Base-by-base conservation (phyloP, 176 grass and related monocot species). In the Metroxylon sagu region DNA sequence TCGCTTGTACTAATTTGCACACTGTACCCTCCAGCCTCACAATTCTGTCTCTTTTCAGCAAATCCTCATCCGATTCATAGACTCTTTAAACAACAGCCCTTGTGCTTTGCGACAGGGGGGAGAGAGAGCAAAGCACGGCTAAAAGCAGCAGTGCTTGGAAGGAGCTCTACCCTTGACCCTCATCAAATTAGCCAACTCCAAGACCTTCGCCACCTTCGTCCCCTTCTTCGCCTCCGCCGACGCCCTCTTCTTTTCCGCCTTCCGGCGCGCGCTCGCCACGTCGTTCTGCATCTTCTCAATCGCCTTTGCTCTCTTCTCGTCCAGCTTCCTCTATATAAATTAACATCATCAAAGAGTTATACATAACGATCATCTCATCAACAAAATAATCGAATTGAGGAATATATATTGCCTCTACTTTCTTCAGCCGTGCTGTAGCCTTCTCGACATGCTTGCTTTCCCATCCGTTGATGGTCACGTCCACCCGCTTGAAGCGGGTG, bases 251-350 rank as follows among this genome's bases (percentile, higher is more conserved):
- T 89, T 80, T 48, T 80, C 81, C 2, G 86, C 86, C 63, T 81
- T 89, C 16, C 70, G 77, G 49, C 52, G 77, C 35, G 81, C 77
- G 23, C 39, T 67, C 49, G 77, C 85, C 27, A 72, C 27, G 30
- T 79, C 82, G 50, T 89, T 89, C 52, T 78, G 77, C 23, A 82
- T 75, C 77, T 89, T 89, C 73, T 89, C 81, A 19, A 76, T 71
- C 65, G 81, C 86, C 70, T 78, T 89, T 1, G 81, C 86, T 12
- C 81, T 35, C 81, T 89, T 60, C 65, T 85, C 81, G 10, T 89
- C 77, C 48, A 85, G n/a, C 60, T 81, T 89, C 69, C 86, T 77
- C 86, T 85, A 69, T 0, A 6, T 25, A 15, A 26, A 25, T 39
- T 39, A 0, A 10, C 8, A 28, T 28, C 27, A 28, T 28, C 4